Evolutionary conservation across 2,329 filamentous ascomycete species (phyloP).

Genomic region (Alternaria sp.): DNA sequence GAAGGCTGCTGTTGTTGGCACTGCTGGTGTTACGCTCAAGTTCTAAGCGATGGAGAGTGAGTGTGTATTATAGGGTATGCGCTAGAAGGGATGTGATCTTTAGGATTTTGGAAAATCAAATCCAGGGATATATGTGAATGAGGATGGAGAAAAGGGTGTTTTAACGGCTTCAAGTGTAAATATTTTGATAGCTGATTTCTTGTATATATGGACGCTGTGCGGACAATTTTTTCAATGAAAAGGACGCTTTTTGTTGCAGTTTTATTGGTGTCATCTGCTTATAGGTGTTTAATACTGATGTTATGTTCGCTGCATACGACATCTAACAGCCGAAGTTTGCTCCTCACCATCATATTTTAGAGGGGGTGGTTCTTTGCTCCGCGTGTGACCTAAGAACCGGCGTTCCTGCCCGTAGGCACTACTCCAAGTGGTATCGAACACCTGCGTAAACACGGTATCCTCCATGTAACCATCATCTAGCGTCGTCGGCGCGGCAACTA

Average conservation of each 20-base stretch:
- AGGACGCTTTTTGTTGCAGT: not conserved
- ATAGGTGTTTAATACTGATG: too few species aligned
- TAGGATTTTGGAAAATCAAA: not conserved
- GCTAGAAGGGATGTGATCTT: not conserved
- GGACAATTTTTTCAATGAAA: constrained; percentile 7
- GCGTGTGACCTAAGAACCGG: too few species aligned
- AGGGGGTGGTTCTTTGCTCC: too few species aligned
- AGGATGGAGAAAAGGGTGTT: not conserved
- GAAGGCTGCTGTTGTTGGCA: constrained; percentile 52
- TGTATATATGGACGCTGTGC: constrained; percentile 18
- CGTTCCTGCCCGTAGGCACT: too few species aligned
- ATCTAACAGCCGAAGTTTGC: too few species aligned
- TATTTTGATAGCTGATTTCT: constrained; percentile 5
- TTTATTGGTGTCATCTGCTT: not conserved
- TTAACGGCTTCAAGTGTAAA: not conserved
- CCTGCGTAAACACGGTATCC: not conserved
- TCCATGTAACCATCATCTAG: not conserved
- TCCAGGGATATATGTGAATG: not conserved
- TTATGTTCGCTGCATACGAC: too few species aligned
- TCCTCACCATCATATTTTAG: too few species aligned
- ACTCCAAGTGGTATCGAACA: not conserved
- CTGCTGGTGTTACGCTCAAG: constrained; percentile 50
- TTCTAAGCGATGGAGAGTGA: constrained; percentile 1
- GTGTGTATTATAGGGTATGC: not conserved
- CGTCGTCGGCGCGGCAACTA: not conserved